Evolutionary conservation across 176 grass and related monocot species (phyloP).

Genomic region (Rhynchospora pubera): DNA sequence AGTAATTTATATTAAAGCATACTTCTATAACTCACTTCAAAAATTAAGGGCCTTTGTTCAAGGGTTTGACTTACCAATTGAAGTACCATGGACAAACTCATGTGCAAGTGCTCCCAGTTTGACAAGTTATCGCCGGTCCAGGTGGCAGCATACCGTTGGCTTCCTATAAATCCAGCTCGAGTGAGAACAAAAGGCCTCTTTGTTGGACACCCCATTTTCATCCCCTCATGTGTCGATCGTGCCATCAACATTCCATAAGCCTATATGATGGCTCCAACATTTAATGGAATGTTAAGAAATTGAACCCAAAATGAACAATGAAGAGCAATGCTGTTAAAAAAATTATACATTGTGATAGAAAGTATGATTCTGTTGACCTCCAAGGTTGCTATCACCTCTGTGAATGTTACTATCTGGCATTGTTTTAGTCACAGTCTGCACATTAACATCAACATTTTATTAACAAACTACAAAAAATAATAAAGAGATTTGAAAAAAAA

Average conservation of each 20-base stretch:
- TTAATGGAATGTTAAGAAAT: not conserved
- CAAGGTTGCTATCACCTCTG: conserved; percentile 66
- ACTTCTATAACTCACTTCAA: not conserved
- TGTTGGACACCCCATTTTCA: conserved; percentile 49
- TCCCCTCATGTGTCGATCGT: conserved; percentile 85
- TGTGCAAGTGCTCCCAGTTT: conserved; percentile 94
- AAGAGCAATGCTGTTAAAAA: not conserved
- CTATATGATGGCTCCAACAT: conserved; percentile 28
- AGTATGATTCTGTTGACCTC: conserved; percentile 76
- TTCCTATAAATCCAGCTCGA: conserved; percentile 91
- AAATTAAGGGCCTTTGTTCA: not conserved
- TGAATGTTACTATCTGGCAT: conserved; percentile 91
- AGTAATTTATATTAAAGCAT: not conserved
- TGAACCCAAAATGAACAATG: not conserved
- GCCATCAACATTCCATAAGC: conserved; percentile 96
- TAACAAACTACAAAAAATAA: not conserved
- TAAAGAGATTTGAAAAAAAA: too few species aligned
- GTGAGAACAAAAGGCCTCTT: conserved; percentile 93
- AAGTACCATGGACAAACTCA: conserved; percentile 94
- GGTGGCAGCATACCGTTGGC: conserved; percentile 88
- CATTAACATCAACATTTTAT: conserved; percentile 11
- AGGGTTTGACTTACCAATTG: conserved; percentile 58
- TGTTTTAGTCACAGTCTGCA: conserved; percentile 85
- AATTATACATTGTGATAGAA: conserved; percentile 84
- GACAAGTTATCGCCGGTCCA: conserved; percentile 95